Evolutionary conservation across 331 rosid genomes (phyloP), one percentile per base, ranked within the genome.

Genomic region (Phaseolus coccineus): DNA sequence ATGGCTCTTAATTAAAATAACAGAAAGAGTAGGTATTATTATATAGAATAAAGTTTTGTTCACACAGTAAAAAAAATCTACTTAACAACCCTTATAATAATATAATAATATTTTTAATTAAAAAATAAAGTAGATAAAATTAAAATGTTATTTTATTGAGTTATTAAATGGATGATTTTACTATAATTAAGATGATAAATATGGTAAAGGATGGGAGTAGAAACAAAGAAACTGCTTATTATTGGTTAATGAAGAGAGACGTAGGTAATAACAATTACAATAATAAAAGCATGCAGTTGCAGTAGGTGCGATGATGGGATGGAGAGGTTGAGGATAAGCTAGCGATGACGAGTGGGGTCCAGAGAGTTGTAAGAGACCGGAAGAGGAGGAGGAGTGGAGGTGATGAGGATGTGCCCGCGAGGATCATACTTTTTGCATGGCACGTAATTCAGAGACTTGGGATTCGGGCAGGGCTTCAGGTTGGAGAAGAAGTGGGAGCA

Each of bases 351-450:
- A 8, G 76, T 79, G 2, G 90, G 91, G 8, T 5, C 6, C 12
- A 89, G 90, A 62, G 90, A 51, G 1, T 74, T 77, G 76, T 91
- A 91, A 19, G 89, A 78, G 33, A 87, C 87, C 6, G 86, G 11
- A 39, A 82, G 2, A 2, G 64, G n/a, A 46, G 51, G 51, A 46
- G 51, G 51, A 12, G 51, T 4, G 42, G 39, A 4, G 25, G 8
- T 5, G 46, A 2, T 8, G 11, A 0, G 5, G 6, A 42, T 0
- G 25, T 0, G 57, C 12, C 10, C 8, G 9, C 24, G 4, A 53
- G 15, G 27, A 11, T 33, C 16, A 15, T 37, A 51, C 1, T 2
- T 25, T 48, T 64, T 35, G n/a, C 96, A 92, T 19, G 82, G 85
- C 2, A 82, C 61, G 47, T 50, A 76, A 40, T 4, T 16, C 3